phyloP scores from a whole-genome alignment of 805 yeast species.

The Nematodospora valgi region DNA sequence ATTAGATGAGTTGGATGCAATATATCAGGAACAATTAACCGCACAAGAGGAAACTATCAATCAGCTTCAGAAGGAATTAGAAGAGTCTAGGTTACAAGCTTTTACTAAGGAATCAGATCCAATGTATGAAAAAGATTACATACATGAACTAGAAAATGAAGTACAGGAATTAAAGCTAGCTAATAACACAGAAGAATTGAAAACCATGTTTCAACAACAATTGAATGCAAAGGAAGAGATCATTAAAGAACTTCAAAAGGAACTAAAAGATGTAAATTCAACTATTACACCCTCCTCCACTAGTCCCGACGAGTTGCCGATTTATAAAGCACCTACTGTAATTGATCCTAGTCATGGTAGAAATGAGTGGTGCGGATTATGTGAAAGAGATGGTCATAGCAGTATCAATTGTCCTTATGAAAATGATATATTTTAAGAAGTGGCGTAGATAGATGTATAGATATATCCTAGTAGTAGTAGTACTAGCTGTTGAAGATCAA shows the following conservation, averaged over 20 bases:
- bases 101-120: too few relatives aligned
- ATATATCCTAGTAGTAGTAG: neutral
- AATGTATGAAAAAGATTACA: constrained; percentile 18
- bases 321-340: constrained; percentile 46
- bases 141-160: constrained; percentile 27
- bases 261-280: constrained; percentile 14
- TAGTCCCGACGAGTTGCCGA: constrained; percentile 26
- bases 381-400: constrained; percentile 88
- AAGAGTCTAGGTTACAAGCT: too few relatives aligned
- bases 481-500: too few relatives aligned
- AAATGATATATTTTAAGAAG: constrained; percentile 46
- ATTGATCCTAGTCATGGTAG: constrained; percentile 74
- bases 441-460: neutral
- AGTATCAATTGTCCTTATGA: constrained; percentile 87
- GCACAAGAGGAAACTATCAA: constrained; percentile 1
- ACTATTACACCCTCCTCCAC: neutral
- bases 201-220: neutral
- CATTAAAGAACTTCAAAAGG: constrained; percentile 17
- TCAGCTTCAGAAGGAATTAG: too few relatives aligned
- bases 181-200: neutral
- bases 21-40: constrained; percentile 10
- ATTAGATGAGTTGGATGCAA: constrained; percentile 38
- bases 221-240: neutral
- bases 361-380: constrained; percentile 83
- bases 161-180: constrained; percentile 13